These are phyloP conservation scores for Botrytis byssoidea DNA, from an alignment of 2,329 filamentous ascomycete genomes.

Conservation along the genomic window DNA sequence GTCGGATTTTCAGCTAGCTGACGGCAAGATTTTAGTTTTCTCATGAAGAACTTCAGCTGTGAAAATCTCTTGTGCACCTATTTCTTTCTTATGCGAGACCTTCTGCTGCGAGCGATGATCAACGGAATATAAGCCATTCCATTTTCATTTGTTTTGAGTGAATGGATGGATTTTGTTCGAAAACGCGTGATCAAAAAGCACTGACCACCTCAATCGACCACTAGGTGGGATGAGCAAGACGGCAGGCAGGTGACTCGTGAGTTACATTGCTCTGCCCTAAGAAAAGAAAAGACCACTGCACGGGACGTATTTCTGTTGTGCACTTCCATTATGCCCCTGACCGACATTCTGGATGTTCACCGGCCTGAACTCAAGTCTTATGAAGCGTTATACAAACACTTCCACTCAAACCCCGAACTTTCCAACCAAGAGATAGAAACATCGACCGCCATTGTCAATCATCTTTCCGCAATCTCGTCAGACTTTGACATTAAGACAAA, in stretches of 20 bases:
- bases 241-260: not conserved
- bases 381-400: constrained; percentile 14
- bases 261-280: not conserved
- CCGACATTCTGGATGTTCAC: not conserved
- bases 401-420: constrained; percentile 19
- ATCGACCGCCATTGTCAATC: not conserved
- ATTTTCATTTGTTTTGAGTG: not conserved
- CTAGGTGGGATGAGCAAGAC: not conserved
- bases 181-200: constrained; percentile 2
- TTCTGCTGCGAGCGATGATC: not conserved
- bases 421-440: constrained; percentile 20
- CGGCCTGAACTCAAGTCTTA: constrained; percentile 5
- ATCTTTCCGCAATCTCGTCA: not conserved
- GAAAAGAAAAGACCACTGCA: not conserved
- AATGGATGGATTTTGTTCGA: not conserved
- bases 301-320: no score
- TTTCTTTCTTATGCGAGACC: not conserved
- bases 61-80: not conserved
- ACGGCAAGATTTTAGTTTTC: not conserved
- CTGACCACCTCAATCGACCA: not conserved
- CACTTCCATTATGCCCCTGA: not conserved
- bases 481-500: constrained; percentile 46
- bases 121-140: not conserved
- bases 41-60: not conserved
- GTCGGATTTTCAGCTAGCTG: not conserved